Conservation (phyloP, 1,284 basidiomycete genomes). For the Mycena citricolor region DNA sequence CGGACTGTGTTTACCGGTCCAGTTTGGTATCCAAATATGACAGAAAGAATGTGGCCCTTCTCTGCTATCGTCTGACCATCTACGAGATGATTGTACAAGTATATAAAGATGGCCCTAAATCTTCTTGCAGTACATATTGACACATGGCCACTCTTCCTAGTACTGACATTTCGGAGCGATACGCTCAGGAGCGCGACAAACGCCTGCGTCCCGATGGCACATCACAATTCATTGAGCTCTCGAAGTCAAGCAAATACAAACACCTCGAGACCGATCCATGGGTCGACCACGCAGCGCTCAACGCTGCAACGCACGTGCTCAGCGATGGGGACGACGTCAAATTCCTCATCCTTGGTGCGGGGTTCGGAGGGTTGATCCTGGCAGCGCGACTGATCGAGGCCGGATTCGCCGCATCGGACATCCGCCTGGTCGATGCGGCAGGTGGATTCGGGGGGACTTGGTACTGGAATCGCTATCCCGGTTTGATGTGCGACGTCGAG, state of each 20-base stretch:
- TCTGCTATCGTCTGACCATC: no score
- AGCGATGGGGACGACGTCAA: slow-evolving; percentile 16
- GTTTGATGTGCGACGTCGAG: slow-evolving; percentile 24
- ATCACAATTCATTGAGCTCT: slow-evolving; percentile 16
- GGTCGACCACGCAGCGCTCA: slow-evolving; percentile 22
- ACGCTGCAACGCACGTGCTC: slow-evolving; percentile 9
- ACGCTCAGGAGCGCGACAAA: slow-evolving; percentile 19
- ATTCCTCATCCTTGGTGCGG: slow-evolving; percentile 21
- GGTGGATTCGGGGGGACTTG: slow-evolving; percentile 26
- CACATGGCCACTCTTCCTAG: no score
- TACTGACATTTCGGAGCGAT: neutral
- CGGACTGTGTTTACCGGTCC: no score
- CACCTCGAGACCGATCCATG: slow-evolving; percentile 21
- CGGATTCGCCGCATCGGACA: slow-evolving; percentile 18
- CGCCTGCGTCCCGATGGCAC: slow-evolving; percentile 17
- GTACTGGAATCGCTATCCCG: slow-evolving; percentile 26
- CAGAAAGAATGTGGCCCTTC: no score
- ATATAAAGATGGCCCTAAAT: no score
- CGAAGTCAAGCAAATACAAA: slow-evolving; percentile 8
- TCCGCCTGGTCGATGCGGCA: slow-evolving; percentile 20
- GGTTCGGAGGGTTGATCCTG: slow-evolving; percentile 19
- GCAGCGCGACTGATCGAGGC: slow-evolving; percentile 20
- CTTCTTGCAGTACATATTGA: no score
- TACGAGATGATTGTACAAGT: no score
- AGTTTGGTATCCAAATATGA: no score